Percentiles rank a stretch among this genome's conserved stretches.
Evolutionary conservation across 78 protist genomes (phyloP).

Genomic region (Trichosphaerium sp.): DNA sequence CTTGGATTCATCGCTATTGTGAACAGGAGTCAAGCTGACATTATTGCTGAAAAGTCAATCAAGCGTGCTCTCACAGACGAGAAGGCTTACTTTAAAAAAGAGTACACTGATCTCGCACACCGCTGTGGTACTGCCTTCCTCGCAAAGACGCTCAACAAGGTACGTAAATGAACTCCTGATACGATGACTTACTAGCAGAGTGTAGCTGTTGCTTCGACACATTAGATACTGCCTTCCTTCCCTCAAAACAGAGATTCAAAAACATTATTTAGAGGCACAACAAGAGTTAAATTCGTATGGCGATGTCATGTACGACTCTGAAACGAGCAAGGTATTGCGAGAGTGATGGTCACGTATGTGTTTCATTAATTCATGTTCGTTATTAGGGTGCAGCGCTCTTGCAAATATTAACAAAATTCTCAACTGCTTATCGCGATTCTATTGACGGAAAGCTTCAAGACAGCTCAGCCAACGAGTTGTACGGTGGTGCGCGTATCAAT

Average conservation of each 20-base stretch:
- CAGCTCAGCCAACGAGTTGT: constrained; percentile 27
- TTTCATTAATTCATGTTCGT: background rate
- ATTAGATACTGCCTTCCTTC: constrained; percentile 65
- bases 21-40: constrained; percentile 74
- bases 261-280: constrained; percentile 15
- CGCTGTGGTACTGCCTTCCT: constrained; percentile 72
- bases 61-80: constrained; percentile 70
- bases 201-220: constrained; percentile 68
- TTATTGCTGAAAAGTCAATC: constrained; percentile 53
- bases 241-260: constrained; percentile 1
- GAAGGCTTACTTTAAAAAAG: constrained; percentile 54
- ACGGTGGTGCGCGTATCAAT: constrained; percentile 92
- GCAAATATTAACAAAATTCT: constrained; percentile 52
- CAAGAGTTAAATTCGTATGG: constrained; percentile 34
- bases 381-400: constrained; percentile 62
- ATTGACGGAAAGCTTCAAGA: constrained; percentile 69
- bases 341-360: background rate
- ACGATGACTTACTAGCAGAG: too few species aligned
- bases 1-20: constrained; percentile 73
- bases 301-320: constrained; percentile 41
- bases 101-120: constrained; percentile 56
- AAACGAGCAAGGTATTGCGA: background rate
- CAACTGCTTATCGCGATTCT: constrained; percentile 16
- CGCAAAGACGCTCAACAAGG: constrained; percentile 47
- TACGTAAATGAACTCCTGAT: background rate